These are phyloP conservation scores for Lachancea sp. DNA, from an alignment of 805 yeast genomes.

Conservation along the genomic window DNA sequence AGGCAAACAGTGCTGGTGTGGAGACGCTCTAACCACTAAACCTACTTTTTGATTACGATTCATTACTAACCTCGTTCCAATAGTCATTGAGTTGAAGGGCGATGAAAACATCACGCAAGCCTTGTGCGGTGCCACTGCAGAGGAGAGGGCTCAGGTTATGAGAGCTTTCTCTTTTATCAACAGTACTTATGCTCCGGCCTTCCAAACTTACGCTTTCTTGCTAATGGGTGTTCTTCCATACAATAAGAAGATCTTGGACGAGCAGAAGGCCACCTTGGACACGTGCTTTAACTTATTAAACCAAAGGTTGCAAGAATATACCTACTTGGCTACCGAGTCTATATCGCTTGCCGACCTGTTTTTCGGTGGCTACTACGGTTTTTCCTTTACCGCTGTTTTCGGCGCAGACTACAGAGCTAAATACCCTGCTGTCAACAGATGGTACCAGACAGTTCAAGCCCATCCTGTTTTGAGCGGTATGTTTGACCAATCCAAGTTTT, in stretches of 20 bases:
- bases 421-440: constrained; percentile 62
- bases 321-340: constrained; percentile 71
- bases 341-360: constrained; percentile 37
- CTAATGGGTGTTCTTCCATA: constrained; percentile 58
- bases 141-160: constrained; percentile 55
- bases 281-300: constrained; percentile 43
- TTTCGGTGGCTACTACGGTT: constrained; percentile 16
- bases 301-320: constrained; percentile 52
- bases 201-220: constrained; percentile 48
- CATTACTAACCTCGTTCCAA: constrained; percentile 12
- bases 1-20: neutral
- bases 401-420: constrained; percentile 58
- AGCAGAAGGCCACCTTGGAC: constrained; percentile 36
- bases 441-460: constrained; percentile 55
- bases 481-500: constrained; percentile 48
- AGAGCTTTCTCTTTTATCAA: constrained; percentile 74
- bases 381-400: constrained; percentile 43
- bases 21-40: neutral
- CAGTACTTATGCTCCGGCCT: constrained; percentile 50
- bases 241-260: constrained; percentile 69
- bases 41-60: neutral
- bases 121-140: constrained; percentile 58
- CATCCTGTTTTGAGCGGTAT: constrained; percentile 43
- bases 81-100: constrained; percentile 26
- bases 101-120: constrained; percentile 32